Conservation (phyloP, 2,329 filamentous ascomycete genomes). For the Tolypocladium pustulatum region DNA sequence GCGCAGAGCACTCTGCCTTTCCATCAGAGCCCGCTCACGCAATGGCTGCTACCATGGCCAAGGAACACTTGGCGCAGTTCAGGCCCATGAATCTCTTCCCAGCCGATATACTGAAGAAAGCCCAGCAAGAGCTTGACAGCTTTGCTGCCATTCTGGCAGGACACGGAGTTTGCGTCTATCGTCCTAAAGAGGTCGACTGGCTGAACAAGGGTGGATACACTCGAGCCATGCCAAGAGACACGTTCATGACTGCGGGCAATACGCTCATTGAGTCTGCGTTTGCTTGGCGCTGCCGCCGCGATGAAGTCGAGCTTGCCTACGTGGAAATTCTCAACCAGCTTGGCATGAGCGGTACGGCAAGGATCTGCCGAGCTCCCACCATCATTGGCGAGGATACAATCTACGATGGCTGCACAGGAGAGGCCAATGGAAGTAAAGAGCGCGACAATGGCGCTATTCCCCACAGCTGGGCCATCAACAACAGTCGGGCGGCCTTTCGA, state of each 20-base stretch:
- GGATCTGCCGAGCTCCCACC: not conserved
- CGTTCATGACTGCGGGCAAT: not conserved
- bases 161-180: not conserved
- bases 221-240: not conserved
- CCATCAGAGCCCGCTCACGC: not conserved
- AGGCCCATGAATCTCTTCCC: not conserved
- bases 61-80: not conserved
- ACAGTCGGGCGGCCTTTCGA: conserved; percentile 1
- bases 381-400: not conserved
- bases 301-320: not conserved
- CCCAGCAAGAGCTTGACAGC: conserved; percentile 1
- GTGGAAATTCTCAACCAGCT: not conserved
- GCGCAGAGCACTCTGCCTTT: conserved; percentile 1
- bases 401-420: not conserved
- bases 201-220: conserved; percentile 1
- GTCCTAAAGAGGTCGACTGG: conserved; percentile 1
- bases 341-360: not conserved
- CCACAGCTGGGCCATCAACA: conserved; percentile 1
- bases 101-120: not conserved
- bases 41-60: conserved; percentile 1
- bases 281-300: not conserved
- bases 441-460: not conserved
- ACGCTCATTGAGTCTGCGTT: conserved; percentile 1
- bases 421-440: not conserved
- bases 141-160: not conserved